Percentiles rank a stretch among this genome's conserved stretches.
Conservation (phyloP, 208 protist species). For the Crithidia bombi region DNA sequence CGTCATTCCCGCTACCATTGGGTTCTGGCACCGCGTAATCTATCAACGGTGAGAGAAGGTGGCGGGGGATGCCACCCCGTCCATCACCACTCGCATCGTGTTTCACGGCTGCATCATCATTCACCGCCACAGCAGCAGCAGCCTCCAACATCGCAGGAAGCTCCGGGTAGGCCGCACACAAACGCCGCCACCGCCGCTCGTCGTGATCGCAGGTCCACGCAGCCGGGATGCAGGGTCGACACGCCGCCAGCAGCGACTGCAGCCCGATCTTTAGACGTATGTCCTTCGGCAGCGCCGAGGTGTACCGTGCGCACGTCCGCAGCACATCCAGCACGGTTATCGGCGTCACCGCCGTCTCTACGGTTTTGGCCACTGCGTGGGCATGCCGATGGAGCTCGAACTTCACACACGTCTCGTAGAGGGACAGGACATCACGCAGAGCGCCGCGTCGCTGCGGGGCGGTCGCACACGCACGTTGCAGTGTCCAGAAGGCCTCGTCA, state of each 20-base stretch:
- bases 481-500: slow-evolving; percentile 26
- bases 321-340: slow-evolving; percentile 18
- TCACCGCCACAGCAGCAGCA: neutral
- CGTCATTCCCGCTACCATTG: neutral
- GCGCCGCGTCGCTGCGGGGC: neutral
- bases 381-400: slow-evolving; percentile 42
- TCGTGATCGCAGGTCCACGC: neutral
- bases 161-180: slow-evolving; percentile 27
- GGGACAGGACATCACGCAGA: slow-evolving; percentile 27
- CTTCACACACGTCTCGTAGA: slow-evolving; percentile 36
- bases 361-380: neutral
- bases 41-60: too few relatives aligned
- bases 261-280: slow-evolving; percentile 1
- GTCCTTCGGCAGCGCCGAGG: slow-evolving; percentile 6
- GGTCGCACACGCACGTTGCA: slow-evolving; percentile 10
- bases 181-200: slow-evolving; percentile 23
- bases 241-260: slow-evolving; percentile 17
- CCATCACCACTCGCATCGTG: neutral
- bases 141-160: slow-evolving; percentile 15
- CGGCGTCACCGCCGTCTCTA: slow-evolving; percentile 5
- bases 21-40: neutral
- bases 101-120: neutral
- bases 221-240: neutral
- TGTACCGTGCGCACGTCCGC: slow-evolving; percentile 25
- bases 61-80: neutral